Evolutionary conservation across 441 rosid genomes (phyloP), one percentile per base, ranked within the genome.

Genomic region (Viola pubescens): DNA sequence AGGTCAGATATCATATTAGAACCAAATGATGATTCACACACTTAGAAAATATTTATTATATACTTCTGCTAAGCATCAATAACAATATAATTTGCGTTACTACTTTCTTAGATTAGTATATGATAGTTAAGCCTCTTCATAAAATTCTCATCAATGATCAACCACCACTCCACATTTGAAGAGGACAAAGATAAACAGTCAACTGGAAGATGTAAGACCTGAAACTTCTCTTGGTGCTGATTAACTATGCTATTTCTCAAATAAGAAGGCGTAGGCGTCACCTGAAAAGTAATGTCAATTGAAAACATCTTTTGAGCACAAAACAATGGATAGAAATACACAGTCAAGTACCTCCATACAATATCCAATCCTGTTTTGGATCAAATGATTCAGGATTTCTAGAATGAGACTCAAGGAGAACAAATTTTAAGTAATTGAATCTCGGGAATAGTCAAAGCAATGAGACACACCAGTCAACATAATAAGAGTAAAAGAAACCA

Each of bases 321-420:
- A 38, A 38, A 64, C 38, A 61, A 66, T 39, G 38, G 64, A 58
- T 45, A 52, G 12, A 56, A 37, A 58, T 54, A 45, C 54, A 68
- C 52, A 38, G 52, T 46, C 46, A 48, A 40, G 51, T 82, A 86
- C 92, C 92, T 86, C 92, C 79, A 80, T 74, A 57, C 85, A 83
- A 63, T 62, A 75, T 58, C 78, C 92, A 66, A 73, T 70, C 37
- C 72, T 61, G 68, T 80, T 74, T 63, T 61, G 70, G 39, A 67
- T 61, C 79, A 80, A 59, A 69, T 80, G 77, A 61, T 64, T 77
- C 65, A 81, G 66, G 67, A 81, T 81, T 61, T 79, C 85, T 81
- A 56, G 3, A 41, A 9, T 37, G 39, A 42, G 26, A 51, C 11
- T 67, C 68, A 77, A 72, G 81, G 69, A 59, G 60, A 52, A 69